Percentiles rank a stretch among this genome's conserved stretches.
Evolutionary conservation across 2,329 filamentous ascomycete species (phyloP).

Genomic region (Trichoderma asperellum): DNA sequence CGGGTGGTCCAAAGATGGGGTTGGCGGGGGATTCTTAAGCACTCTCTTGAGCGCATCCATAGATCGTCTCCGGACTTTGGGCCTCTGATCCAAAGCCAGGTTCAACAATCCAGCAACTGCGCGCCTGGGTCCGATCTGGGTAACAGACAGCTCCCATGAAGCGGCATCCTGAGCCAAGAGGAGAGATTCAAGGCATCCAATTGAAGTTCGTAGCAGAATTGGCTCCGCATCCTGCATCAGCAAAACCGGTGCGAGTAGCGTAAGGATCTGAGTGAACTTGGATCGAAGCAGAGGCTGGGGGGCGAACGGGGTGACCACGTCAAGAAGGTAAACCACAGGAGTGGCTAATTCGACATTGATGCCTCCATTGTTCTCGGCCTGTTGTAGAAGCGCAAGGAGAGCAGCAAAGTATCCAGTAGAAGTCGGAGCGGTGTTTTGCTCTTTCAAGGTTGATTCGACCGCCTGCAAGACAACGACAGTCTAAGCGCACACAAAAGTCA

Average conservation of each 20-base stretch:
- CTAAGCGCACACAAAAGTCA: slow-evolving; percentile 47
- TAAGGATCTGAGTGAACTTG: slow-evolving; percentile 93
- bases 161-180: slow-evolving; percentile 84
- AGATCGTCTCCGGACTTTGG: slow-evolving; percentile 91
- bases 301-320: slow-evolving; percentile 83
- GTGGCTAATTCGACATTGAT: slow-evolving; percentile 81
- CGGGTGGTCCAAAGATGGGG: slow-evolving; percentile 89
- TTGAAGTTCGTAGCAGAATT: slow-evolving; percentile 81
- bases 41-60: slow-evolving; percentile 87
- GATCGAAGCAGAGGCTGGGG: slow-evolving; percentile 85
- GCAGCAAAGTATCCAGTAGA: slow-evolving; percentile 95
- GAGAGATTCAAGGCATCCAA: slow-evolving; percentile 91
- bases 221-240: slow-evolving; percentile 82
- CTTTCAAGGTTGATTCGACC: slow-evolving; percentile 88
- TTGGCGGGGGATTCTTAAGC: slow-evolving; percentile 83
- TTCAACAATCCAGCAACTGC: slow-evolving; percentile 85
- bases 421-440: slow-evolving; percentile 81
- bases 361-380: slow-evolving; percentile 70
- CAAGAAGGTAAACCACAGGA: slow-evolving; percentile 92
- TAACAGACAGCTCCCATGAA: slow-evolving; percentile 84
- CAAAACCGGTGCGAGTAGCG: slow-evolving; percentile 81
- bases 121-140: slow-evolving; percentile 81
- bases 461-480: slow-evolving; percentile 85
- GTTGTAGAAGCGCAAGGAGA: slow-evolving; percentile 83
- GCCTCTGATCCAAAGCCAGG: slow-evolving; percentile 82